phyloP scores from a whole-genome alignment of 2,329 filamentous ascomycete species.

The Phialemoniopsis sp. region DNA sequence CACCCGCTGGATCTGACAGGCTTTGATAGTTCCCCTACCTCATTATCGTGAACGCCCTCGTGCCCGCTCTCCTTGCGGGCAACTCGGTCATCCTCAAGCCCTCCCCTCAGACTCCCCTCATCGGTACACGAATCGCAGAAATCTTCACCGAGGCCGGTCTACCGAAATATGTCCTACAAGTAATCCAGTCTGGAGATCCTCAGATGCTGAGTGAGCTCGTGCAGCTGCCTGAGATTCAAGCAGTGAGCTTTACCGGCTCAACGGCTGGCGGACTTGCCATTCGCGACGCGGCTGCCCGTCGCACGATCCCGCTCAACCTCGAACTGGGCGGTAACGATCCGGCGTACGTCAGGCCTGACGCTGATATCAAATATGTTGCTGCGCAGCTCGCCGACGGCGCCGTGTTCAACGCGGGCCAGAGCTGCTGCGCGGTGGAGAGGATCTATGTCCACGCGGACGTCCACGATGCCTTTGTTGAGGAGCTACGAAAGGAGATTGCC shows the following conservation, averaged over 20 bases:
- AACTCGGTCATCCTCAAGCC: constrained; percentile 94
- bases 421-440: constrained; percentile 88
- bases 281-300: constrained; percentile 77
- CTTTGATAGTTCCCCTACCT: constrained; percentile 84
- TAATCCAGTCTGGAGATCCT: constrained; percentile 84
- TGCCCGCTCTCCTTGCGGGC: constrained; percentile 85
- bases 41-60: constrained; percentile 85
- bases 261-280: constrained; percentile 83
- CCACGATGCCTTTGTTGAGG: constrained; percentile 77
- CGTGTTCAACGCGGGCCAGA: constrained; percentile 95
- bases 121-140: constrained; percentile 76
- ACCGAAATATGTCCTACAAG: constrained; percentile 80
- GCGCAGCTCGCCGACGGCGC: constrained; percentile 93
- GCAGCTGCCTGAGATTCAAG: constrained; percentile 68
- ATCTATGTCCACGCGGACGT: constrained; percentile 86
- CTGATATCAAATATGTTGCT: constrained; percentile 85
- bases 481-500: constrained; percentile 73
- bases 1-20: no score
- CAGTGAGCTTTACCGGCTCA: constrained; percentile 92
- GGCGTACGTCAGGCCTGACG: constrained; percentile 81
- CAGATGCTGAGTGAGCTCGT: constrained; percentile 74
- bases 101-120: constrained; percentile 89
- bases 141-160: constrained; percentile 79
- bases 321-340: constrained; percentile 95
- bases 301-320: constrained; percentile 80